Base-by-base conservation (phyloP, 2,329 filamentous ascomycete genomes). In the Alternaria sp. region DNA sequence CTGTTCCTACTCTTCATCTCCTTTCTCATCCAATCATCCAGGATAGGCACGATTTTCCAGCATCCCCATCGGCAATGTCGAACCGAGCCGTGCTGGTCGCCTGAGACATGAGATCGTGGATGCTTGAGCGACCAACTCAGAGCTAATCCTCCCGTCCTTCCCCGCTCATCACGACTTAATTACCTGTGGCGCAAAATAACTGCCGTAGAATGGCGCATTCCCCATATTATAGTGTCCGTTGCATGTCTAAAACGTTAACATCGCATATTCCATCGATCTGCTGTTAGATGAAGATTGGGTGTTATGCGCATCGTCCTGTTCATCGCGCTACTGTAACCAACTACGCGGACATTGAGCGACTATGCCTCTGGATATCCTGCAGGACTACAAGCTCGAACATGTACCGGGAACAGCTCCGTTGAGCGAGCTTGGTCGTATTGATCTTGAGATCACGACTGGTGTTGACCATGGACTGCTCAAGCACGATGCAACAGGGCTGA, bases 401-500 rank as follows among this genome's bases (percentile, higher is more conserved):
- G 68, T 70, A 0, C 68, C 68, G 14, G 68, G 68, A 5, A 70
- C 68, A 21, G 66, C 68, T 2, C 68, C 65, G 1, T 48, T 70
- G n/a, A 67, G 54, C 49, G 64, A 70, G 39, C 36, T 70, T n/a
- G 59, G 62, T 6, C 52, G 65, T 2, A 29, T 52, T 14, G 63
- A 70, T 44, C 48, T 63, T 5, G 65, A 68, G 40, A 17, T 66
- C 33, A 49, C 59, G 6, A 48, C 33, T 3, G 65, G 57, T 14
- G 50, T 68, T 23, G 65, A 68, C 36, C 54, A 53, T 23, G 51
- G 51, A 5, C 54, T 68, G 17, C 62, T 70, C 33, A 70, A 70
- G 49, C 68, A 69, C 37, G 68, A 70, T 54, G 33, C 58, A 10
- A 61, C 61, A 3, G 78, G 76, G 24, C 54, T 71, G 39, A 83